Evolutionary conservation across 1,284 basidiomycete species (phyloP), one percentile per base, ranked within the genome.

Genomic region (Sporisorium iseilematis-ciliati): DNA sequence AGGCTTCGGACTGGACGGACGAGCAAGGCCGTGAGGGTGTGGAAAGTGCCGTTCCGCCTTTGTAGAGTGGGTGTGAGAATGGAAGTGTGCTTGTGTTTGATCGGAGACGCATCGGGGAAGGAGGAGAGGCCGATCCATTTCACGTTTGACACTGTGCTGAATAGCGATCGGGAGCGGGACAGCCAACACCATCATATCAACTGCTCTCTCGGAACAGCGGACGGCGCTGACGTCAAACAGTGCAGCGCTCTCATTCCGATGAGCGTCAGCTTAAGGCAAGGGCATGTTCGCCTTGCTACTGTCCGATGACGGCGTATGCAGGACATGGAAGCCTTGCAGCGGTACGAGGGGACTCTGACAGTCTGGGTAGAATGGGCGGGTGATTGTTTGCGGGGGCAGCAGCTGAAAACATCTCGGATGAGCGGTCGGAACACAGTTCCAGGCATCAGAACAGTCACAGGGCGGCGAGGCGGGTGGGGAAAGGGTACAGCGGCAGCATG

Each of bases 251-350:
- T 21, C 43, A 21, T 35, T 10, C 10, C 3, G 20, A 8, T 45
- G 38, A 49, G 68, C 68, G 62, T 71, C 68, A 57, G 54, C 57
- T 57, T 65, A 57, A 61, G 54, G 45, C 33, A 11, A 33, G 33
- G 33, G 33, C 33, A 33, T 33, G 33, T 33, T 33, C 7, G 33
- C 10, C 33, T 33, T 33, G 33, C 5, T 16, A 21, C 52, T 61
- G 55, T 53, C 40, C 20, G 50, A 60, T 59, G 66, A 54, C 58
- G 40, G 54, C 21, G 57, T 50, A 57, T 65, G 62, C 62, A 60
- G 57, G 56, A 52, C 60, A 59, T 58, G 57, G 67, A 50, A 6
- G 29, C 29, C 14, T 29, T 55, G 65, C 65, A 58, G 56, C 45
- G 12, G 23, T 26, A 26, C 18, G 23, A 46, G 45, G 25, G 18